These are phyloP conservation scores for Dovyalis caffra DNA, from an alignment of 345 rosid genomes.

Conservation along the genomic window DNA sequence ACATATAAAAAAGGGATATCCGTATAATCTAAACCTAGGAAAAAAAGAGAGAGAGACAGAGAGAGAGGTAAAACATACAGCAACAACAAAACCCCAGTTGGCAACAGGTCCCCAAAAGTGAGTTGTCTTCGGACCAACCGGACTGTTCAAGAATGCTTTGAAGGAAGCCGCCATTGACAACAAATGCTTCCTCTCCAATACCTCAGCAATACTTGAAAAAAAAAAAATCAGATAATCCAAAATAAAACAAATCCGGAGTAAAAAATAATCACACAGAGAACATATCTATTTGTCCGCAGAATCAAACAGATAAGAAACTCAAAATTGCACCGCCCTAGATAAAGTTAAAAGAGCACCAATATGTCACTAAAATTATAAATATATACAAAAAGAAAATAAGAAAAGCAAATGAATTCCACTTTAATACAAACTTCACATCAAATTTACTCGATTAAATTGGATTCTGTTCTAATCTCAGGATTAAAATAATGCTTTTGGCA, in stretches of 20 bases:
- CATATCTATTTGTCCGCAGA: not conserved
- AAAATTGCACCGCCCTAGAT: not conserved
- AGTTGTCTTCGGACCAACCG: slow-evolving; percentile 53
- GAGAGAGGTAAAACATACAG: slow-evolving; percentile 43
- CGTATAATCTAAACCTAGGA: not conserved
- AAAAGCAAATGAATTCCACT: not conserved
- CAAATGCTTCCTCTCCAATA: not conserved
- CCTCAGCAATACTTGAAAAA: slow-evolving; percentile 5
- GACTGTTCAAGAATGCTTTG: slow-evolving; percentile 39
- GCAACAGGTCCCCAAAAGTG: slow-evolving; percentile 60
- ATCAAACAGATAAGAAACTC: not conserved
- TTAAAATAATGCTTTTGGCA: not conserved
- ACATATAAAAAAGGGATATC: slow-evolving; percentile 2
- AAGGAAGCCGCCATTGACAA: slow-evolving; percentile 9
- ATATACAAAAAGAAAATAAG: too few relatives aligned
- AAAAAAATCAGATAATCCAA: not conserved
- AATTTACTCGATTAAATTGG: not conserved
- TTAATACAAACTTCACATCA: not conserved
- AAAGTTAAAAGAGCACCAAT: too few relatives aligned
- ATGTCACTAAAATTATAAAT: too few relatives aligned
- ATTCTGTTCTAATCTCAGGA: not conserved
- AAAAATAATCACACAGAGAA: not conserved
- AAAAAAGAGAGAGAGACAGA: too few relatives aligned
- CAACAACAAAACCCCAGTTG: slow-evolving; percentile 42
- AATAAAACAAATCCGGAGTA: not conserved